Evolutionary conservation across 352 stramenopile species (phyloP).

Genomic region (Phytophthora pistaciae): DNA sequence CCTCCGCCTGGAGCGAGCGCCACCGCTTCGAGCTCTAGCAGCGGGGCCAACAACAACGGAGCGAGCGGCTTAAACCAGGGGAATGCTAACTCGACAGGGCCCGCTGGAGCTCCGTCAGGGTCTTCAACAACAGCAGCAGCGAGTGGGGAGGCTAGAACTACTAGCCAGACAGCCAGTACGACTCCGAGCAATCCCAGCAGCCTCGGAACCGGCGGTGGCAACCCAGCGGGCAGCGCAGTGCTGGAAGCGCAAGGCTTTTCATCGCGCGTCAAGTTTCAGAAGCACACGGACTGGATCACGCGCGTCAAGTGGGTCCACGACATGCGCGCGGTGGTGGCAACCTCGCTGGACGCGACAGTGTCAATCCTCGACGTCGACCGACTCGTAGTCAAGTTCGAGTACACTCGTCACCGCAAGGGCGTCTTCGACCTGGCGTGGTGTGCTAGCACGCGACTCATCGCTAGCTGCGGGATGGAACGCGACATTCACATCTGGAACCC

Average conservation of each 20-base stretch:
- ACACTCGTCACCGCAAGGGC: constrained; percentile 82
- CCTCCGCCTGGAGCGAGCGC: constrained; percentile 27
- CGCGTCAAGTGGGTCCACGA: constrained; percentile 87
- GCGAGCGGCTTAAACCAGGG: constrained; percentile 3
- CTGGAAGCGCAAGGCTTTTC: constrained; percentile 74
- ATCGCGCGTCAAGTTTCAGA: constrained; percentile 79
- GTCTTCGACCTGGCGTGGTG: constrained; percentile 89
- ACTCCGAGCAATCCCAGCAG: constrained; percentile 26
- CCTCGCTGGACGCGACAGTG: constrained; percentile 81
- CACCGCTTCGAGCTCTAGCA: constrained; percentile 26
- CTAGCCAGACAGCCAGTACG: constrained; percentile 22
- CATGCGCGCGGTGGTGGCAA: constrained; percentile 82
- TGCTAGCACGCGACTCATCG: constrained; percentile 74
- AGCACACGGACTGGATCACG: constrained; percentile 88
- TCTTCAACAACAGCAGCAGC: constrained; percentile 8
- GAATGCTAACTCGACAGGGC: constrained; percentile 10
- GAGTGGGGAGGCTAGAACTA: constrained; percentile 14
- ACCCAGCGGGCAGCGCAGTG: constrained; percentile 53
- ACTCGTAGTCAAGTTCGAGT: constrained; percentile 85
- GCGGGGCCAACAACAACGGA: constrained; percentile 7
- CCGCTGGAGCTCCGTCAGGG: constrained; percentile 6
- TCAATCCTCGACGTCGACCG: constrained; percentile 87
- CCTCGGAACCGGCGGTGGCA: constrained; percentile 29
- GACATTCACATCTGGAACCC: constrained; percentile 92
- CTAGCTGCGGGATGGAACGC: constrained; percentile 86